These are phyloP conservation scores for Coelastrella sp. DNA, from an alignment of 139 green algal species.

Conservation along the genomic window DNA sequence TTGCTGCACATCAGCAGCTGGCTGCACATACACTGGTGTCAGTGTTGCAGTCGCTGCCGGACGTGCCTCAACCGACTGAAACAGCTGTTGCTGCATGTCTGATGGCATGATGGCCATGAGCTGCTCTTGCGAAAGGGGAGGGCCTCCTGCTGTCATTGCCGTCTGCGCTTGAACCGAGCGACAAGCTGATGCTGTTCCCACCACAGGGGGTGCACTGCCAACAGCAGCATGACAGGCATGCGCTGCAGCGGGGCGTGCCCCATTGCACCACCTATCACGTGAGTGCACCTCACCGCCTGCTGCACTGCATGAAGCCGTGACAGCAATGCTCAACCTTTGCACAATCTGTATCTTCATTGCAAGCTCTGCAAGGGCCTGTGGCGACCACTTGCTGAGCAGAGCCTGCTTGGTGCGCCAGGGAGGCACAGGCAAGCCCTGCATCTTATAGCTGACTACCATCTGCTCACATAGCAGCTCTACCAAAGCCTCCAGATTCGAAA, in stretches of 20 bases:
- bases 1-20: constrained; percentile 2
- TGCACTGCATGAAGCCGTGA: background rate
- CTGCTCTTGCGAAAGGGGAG: background rate
- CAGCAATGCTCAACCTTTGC: background rate
- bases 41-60: background rate
- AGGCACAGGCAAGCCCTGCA: constrained; percentile 67
- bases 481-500: constrained; percentile 54
- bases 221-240: constrained; percentile 30
- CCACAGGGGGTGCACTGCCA: constrained; percentile 22
- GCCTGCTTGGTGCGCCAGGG: constrained; percentile 74
- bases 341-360: constrained; percentile 45
- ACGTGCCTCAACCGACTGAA: background rate
- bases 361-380: constrained; percentile 48
- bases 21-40: background rate
- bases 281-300: background rate
- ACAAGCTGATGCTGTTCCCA: background rate
- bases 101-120: constrained; percentile 11
- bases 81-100: constrained; percentile 41
- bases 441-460: constrained; percentile 67
- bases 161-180: background rate
- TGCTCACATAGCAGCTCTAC: constrained; percentile 69
- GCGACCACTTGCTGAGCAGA: constrained; percentile 75
- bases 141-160: background rate
- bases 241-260: constrained; percentile 28
- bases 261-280: background rate